phyloP scores from a whole-genome alignment of 768 basidiomycete species.

The Auriscalpium microsporum region DNA sequence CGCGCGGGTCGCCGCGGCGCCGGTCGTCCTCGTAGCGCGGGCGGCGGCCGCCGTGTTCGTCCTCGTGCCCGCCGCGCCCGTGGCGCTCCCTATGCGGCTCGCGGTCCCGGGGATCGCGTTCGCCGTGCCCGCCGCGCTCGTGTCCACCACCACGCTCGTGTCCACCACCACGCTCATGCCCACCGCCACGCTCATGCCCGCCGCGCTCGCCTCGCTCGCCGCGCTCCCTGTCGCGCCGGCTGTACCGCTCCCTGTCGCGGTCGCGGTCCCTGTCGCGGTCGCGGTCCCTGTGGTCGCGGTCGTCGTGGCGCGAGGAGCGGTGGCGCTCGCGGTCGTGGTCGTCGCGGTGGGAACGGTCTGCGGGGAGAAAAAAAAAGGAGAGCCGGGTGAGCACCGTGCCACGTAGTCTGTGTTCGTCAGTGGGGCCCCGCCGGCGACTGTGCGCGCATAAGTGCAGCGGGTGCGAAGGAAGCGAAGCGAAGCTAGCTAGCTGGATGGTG shows the following conservation, averaged over 20 bases:
- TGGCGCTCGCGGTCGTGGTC: constrained; percentile 19
- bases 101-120: constrained; percentile 35
- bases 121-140: constrained; percentile 39
- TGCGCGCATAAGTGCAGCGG: constrained; percentile 10
- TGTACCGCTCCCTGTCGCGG: constrained; percentile 15
- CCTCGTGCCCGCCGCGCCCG: constrained; percentile 16
- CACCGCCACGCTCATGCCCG: constrained; percentile 37
- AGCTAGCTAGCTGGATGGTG: constrained; percentile 18
- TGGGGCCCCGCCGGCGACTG: constrained; percentile 9
- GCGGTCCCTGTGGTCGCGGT: constrained; percentile 18
- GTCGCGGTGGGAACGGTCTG: constrained; percentile 16
- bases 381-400: constrained; percentile 12
- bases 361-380: constrained; percentile 7
- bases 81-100: constrained; percentile 25
- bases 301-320: constrained; percentile 22
- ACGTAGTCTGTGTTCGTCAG: constrained; percentile 1
- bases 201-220: constrained; percentile 28
- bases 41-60: constrained; percentile 17
- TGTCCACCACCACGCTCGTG: constrained; percentile 35
- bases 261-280: constrained; percentile 26
- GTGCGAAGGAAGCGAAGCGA: constrained; percentile 4
- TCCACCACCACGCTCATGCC: constrained; percentile 36
- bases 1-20: constrained; percentile 23
- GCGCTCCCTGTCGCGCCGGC: constrained; percentile 17
- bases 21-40: constrained; percentile 34